phyloP scores from a whole-genome alignment of 345 rosid species.

The Ceriops decandra region DNA sequence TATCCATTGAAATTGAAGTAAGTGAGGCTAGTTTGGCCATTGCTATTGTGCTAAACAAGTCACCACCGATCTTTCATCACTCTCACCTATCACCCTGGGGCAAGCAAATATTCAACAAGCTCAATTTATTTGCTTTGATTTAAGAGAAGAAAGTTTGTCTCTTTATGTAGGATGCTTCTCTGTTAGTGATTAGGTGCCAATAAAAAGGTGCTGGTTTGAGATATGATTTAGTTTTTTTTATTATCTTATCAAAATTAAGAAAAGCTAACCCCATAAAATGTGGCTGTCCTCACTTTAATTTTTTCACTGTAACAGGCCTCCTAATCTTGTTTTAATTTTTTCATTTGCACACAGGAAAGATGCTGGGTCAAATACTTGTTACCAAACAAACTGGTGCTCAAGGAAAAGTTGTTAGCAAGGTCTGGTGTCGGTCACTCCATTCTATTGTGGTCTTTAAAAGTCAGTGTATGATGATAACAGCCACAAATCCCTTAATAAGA shows the following conservation, averaged over 20 bases:
- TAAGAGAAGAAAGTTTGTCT: too few relatives aligned
- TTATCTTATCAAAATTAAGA: too few relatives aligned
- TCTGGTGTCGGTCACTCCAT: conserved; percentile 20
- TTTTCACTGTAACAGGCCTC: not conserved
- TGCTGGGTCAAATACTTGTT: conserved; percentile 96
- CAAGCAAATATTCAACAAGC: not conserved
- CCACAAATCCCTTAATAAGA: not conserved
- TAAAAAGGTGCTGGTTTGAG: too few relatives aligned
- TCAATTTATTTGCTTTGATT: not conserved
- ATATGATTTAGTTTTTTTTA: too few relatives aligned
- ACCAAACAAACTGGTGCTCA: conserved; percentile 97
- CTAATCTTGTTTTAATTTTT: conserved; percentile 1
- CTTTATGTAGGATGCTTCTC: too few relatives aligned
- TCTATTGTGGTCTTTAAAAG: not conserved
- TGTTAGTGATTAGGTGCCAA: too few relatives aligned
- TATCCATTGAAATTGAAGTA: not conserved
- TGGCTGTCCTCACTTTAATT: not conserved
- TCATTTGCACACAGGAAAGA: conserved; percentile 57
- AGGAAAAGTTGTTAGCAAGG: conserved; percentile 99
- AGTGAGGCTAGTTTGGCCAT: not conserved
- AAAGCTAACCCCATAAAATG: not conserved
- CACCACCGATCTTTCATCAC: not conserved
- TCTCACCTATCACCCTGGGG: too few relatives aligned
- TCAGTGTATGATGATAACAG: not conserved
- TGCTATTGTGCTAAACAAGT: not conserved